Evolutionary conservation across 2,329 filamentous ascomycete species (phyloP), one percentile per base, ranked within the genome.

Genomic region (Cladosporium cucumerinum): DNA sequence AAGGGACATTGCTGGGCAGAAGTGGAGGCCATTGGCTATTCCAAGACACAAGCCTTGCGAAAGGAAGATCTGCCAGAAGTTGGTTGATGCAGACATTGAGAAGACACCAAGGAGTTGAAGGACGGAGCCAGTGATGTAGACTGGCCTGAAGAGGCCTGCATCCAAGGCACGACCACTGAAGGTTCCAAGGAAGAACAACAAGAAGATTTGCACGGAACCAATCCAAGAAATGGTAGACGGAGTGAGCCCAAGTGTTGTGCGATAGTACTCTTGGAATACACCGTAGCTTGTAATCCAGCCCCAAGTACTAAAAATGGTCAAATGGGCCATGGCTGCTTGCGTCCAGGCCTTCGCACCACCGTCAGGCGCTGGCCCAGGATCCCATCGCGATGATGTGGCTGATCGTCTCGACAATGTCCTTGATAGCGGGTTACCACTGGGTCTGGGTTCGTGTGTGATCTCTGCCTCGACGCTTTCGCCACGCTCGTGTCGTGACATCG

Each of bases 1-100:
- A 1, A 89, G 82, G 1, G 88, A 84, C 52, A 92, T 81, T 43
- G 83, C 80, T 0, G 89, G 86, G 57, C 86, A 85, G 75, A 89
- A 91, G 3, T 90, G 76, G 62, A 82, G 85, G 1, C 88, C 88
- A 63, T 84, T 84, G 0, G 85, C 87, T 8, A 85, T 65, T 10
- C 84, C 83, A 36, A 83, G 73, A 63, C 81, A 82, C 26, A 86
- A 61, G 16, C 80, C 84, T 67, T 86, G 84, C 0, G 80, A 76
- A 16, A 86, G 78, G 61, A 86, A 79, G 7, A 85, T 69, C 52
- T 86, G 83, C 81, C 82, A 86, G 68, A 82, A 83, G 57, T 79
- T 70, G 0, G 75, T 77, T 23, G 79, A 79, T n/a, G 85, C 72
- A 68, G 81, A 83, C 57, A 80, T 81, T 74, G 82, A 82, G 78